Evolutionary conservation across 176 grass and related monocot genomes (phyloP).

Genomic region (Carex scoparia): DNA sequence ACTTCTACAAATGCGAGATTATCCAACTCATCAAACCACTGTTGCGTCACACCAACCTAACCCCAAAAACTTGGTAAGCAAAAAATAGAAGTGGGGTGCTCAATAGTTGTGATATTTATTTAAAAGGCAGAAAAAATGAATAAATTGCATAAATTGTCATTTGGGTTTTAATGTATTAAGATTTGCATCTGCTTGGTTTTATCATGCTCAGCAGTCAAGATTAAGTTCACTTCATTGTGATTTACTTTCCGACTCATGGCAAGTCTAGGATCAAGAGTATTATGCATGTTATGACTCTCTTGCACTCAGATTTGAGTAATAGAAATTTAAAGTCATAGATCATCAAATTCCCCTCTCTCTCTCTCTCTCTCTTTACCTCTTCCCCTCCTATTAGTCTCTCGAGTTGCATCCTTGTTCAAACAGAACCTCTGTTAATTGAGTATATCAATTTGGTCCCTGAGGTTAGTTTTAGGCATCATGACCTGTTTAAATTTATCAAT

Average conservation of each 20-base stretch:
- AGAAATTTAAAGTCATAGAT: not conserved
- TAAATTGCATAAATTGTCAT: conserved; percentile 6
- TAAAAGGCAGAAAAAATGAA: not conserved
- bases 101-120: not conserved
- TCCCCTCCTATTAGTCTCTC: not conserved
- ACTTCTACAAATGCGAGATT: conserved; percentile 72
- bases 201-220: not conserved
- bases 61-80: not conserved
- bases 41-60: conserved; percentile 81
- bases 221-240: not conserved
- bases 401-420: not conserved
- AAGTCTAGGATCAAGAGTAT: not conserved
- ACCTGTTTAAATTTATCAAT: not conserved
- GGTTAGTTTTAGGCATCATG: not conserved
- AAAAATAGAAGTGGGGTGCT: not conserved
- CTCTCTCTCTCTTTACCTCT: not conserved
- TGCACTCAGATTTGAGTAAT: not conserved
- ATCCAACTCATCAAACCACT: conserved; percentile 92
- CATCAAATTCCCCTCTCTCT: not conserved
- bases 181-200: not conserved
- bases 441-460: not conserved
- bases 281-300: not conserved
- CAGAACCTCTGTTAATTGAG: not conserved
- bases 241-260: not conserved
- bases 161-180: not conserved